Evolutionary conservation across 371 early-diverging fungal genomes (phyloP).

Genomic region (Mucor irregularis): DNA sequence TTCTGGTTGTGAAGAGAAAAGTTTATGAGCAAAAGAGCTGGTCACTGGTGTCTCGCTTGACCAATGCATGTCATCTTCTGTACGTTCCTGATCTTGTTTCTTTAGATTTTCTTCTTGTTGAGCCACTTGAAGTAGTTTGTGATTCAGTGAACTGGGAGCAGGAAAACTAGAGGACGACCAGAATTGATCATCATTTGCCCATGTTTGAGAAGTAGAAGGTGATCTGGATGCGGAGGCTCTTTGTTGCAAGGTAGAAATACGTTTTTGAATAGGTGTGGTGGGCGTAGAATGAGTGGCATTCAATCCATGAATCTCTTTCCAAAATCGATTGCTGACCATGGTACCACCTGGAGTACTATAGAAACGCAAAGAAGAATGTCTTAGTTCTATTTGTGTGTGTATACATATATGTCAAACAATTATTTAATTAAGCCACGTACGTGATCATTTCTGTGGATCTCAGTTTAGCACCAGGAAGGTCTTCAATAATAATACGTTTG

Average conservation of each 20-base stretch:
- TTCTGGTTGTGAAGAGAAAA: too few relatives aligned
- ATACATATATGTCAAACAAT: too few relatives aligned
- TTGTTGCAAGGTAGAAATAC: neutral
- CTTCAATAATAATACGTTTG: constrained; percentile 2
- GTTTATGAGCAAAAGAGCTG: too few relatives aligned
- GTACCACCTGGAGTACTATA: constrained; percentile 27
- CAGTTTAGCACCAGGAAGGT: constrained; percentile 11
- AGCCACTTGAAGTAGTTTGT: constrained; percentile 3
- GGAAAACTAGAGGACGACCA: constrained; percentile 5
- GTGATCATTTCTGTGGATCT: constrained; percentile 22
- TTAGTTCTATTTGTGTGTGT: too few relatives aligned
- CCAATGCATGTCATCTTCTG: neutral
- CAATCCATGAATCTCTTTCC: constrained; percentile 29
- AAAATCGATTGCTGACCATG: constrained; percentile 21
- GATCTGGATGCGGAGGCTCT: too few relatives aligned
- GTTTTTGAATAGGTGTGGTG: neutral
- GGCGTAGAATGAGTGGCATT: neutral
- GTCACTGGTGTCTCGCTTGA: neutral
- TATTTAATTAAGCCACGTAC: constrained; percentile 4
- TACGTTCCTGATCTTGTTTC: neutral
- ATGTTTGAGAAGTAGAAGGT: neutral
- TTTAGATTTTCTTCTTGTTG: neutral
- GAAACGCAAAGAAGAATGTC: too few relatives aligned
- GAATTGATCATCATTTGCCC: constrained; percentile 9
- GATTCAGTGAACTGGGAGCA: neutral